These are phyloP conservation scores for Mallotus japonicus DNA, from an alignment of 441 rosid species.

Conservation along the genomic window DNA sequence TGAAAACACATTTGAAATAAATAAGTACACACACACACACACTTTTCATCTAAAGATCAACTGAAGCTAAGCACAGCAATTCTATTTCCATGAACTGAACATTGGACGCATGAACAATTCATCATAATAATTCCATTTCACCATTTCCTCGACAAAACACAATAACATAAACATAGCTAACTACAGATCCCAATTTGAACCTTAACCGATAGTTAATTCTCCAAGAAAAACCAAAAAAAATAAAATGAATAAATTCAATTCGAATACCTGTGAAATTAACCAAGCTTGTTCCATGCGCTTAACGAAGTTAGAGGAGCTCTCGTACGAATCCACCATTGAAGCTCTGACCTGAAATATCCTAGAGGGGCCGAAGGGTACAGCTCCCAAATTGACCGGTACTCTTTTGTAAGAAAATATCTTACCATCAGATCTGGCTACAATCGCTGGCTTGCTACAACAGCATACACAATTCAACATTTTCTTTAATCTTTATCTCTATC, in stretches of 20 bases:
- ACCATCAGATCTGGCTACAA: background rate
- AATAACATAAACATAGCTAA: too few relatives aligned
- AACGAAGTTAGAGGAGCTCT: constrained; percentile 65
- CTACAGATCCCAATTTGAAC: too few relatives aligned
- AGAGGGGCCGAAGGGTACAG: background rate
- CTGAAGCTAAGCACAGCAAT: too few relatives aligned
- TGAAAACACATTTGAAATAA: background rate
- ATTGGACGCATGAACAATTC: too few relatives aligned
- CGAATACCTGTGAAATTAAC: constrained; percentile 74
- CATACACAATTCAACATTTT: constrained; percentile 11
- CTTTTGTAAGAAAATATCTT: background rate
- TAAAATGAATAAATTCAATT: background rate
- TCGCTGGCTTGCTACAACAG: constrained; percentile 5
- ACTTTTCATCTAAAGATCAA: too few relatives aligned
- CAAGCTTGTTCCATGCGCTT: constrained; percentile 86
- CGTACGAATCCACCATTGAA: constrained; percentile 66
- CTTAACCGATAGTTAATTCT: too few relatives aligned
- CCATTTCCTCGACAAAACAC: too few relatives aligned
- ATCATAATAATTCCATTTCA: too few relatives aligned
- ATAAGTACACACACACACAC: too few relatives aligned
- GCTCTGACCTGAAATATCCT: constrained; percentile 39
- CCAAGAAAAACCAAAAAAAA: background rate
- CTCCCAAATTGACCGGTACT: background rate
- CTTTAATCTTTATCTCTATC: background rate
- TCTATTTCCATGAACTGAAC: too few relatives aligned